Evolutionary conservation across 2,329 filamentous ascomycete species (phyloP).

Genomic region (Aureobasidium sp.): DNA sequence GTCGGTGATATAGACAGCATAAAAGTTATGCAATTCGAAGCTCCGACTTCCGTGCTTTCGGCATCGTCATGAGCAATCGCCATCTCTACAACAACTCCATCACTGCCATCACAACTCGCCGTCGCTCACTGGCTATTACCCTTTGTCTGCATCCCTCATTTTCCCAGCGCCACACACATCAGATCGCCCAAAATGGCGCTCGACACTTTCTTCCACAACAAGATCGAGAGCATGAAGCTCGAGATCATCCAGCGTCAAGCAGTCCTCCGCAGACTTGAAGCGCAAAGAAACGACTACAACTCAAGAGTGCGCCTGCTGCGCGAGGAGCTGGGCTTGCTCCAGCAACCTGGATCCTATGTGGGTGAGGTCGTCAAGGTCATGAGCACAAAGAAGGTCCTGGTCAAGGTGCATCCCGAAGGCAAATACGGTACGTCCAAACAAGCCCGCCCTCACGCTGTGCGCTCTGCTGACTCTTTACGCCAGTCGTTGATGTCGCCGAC

Average conservation of each 20-base stretch:
- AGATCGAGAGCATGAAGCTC: slow-evolving; percentile 99
- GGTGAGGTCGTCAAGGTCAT: slow-evolving; percentile 99
- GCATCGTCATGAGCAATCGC: slow-evolving; percentile 3
- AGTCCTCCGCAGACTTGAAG: slow-evolving; percentile 86
- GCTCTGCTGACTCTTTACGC: neutral
- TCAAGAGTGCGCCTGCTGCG: slow-evolving; percentile 88
- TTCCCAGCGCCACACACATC: neutral
- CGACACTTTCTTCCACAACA: slow-evolving; percentile 99
- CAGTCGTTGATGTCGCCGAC: slow-evolving; percentile 93
- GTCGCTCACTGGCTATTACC: neutral
- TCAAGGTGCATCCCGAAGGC: slow-evolving; percentile 97
- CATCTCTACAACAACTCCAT: neutral
- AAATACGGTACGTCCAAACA: slow-evolving; percentile 75
- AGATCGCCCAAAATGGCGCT: slow-evolving; percentile 70
- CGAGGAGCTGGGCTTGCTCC: slow-evolving; percentile 89
- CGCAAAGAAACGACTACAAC: slow-evolving; percentile 99
- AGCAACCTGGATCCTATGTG: slow-evolving; percentile 96
- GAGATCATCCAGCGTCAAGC: slow-evolving; percentile 99
- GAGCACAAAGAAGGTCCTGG: slow-evolving; percentile 97
- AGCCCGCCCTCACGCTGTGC: neutral
- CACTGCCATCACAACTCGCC: slow-evolving; percentile 2
- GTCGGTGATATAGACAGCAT: neutral
- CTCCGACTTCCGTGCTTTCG: neutral
- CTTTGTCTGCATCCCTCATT: neutral
- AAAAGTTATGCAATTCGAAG: neutral